phyloP scores from a whole-genome alignment of 2,329 filamentous ascomycete species.

The Aspergillus floridensis region DNA sequence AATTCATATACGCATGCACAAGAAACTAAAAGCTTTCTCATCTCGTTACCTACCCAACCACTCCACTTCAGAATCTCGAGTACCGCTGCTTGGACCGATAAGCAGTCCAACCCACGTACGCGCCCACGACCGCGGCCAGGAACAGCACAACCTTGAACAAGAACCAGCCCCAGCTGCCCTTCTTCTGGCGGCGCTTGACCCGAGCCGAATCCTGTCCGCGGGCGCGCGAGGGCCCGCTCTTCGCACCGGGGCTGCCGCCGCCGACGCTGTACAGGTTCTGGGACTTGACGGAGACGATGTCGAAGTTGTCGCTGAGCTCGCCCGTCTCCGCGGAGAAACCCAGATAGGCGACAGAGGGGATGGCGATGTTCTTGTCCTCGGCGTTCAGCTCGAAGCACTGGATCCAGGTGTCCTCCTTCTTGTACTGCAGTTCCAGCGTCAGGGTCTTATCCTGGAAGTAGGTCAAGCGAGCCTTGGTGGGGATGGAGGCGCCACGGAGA shows the following conservation, averaged over 20 bases:
- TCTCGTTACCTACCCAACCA: background rate
- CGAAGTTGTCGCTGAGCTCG: constrained; percentile 95
- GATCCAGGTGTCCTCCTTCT: constrained; percentile 81
- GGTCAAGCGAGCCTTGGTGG: constrained; percentile 83
- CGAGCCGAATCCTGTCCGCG: constrained; percentile 24
- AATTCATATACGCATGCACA: background rate
- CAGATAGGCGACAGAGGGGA: constrained; percentile 69
- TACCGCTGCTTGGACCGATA: constrained; percentile 65
- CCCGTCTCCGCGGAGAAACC: constrained; percentile 76
- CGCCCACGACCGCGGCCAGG: constrained; percentile 66
- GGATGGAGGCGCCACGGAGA: constrained; percentile 72
- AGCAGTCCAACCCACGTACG: constrained; percentile 80
- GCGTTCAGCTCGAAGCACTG: constrained; percentile 73
- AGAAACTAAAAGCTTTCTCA: background rate
- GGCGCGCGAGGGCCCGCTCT: constrained; percentile 16
- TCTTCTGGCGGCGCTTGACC: constrained; percentile 24
- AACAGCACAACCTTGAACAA: constrained; percentile 82
- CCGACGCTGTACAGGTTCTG: constrained; percentile 76
- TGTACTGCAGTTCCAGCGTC: constrained; percentile 91
- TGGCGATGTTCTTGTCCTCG: constrained; percentile 65
- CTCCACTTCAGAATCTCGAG: constrained; percentile 32
- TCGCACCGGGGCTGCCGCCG: constrained; percentile 24
- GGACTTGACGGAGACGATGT: constrained; percentile 82
- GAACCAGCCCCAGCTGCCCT: constrained; percentile 64
- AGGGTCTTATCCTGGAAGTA: constrained; percentile 97